Evolutionary conservation across 176 grass and related monocot species (phyloP), one percentile per base, ranked within the genome.

Genomic region (Thinopyrum elongatum): DNA sequence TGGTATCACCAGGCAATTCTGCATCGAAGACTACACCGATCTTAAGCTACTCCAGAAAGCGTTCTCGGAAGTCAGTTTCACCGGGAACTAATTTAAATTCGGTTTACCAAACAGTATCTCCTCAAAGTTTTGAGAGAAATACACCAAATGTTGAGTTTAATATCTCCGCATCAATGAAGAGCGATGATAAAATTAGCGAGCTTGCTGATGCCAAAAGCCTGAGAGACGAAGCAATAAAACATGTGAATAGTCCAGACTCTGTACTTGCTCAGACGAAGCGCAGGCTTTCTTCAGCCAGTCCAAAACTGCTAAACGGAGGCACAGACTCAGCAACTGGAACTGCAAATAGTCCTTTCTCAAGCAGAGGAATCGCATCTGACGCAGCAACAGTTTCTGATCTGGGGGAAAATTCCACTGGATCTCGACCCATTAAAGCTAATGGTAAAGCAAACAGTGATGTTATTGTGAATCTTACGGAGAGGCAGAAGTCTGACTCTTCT

Each of bases 31-130:
- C 74, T 65, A 83, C 70, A n/a, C 84, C 64, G 22, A 57, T 26
- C 9, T 21, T 79, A 80, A 79, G 76, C 81, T 95, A 92, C 80
- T 85, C 81, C 10, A 94, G 83, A 86, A 95, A 34, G 44, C 58
- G 47, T 67, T 78, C 46, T 69, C 74, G 36, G 41, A 93, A 92
- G 63, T 86, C 88, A 68, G 57, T 80, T 76, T 89, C 88, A 61
- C 86, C 81, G 42, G 91, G 83, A 65, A 59, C 83, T 88, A 72
- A 79, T 79, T 88, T 73, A 91, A 72, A 68, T 70, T 82, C 65
- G 42, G 15, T 22, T 79, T 30, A 87, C 19, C 70, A 26, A 85
- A 87, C 31, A 25, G 49, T 51, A 39, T 78, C 74, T 36, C 71
- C 33, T 17, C 70, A 77, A 36, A 87, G 34, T 75, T 67, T 28